Percentiles rank a stretch among this genome's conserved stretches.
Evolutionary conservation across 805 yeast species (phyloP).

Genomic region (Starmerella cellae): DNA sequence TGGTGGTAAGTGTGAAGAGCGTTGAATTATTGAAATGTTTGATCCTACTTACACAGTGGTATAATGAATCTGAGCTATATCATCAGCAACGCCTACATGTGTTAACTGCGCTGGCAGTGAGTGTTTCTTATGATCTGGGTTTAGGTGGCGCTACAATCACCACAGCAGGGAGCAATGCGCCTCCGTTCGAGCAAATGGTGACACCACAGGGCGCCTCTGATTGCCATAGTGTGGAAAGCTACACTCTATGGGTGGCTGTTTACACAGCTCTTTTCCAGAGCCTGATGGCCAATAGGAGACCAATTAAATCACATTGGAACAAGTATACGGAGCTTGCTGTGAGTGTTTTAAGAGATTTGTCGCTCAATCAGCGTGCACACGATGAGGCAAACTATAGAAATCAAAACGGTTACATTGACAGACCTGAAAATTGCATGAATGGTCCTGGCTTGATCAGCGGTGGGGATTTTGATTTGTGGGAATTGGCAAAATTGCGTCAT

Average conservation of each 20-base stretch:
- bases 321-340: slow-evolving; percentile 53
- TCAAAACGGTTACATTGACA: not conserved
- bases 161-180: slow-evolving; percentile 20
- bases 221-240: slow-evolving; percentile 34
- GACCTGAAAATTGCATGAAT: not conserved
- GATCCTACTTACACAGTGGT: slow-evolving; percentile 58
- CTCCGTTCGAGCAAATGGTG: slow-evolving; percentile 24
- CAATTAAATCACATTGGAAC: slow-evolving; percentile 35
- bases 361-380: not conserved
- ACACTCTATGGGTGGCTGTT: slow-evolving; percentile 33
- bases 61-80: slow-evolving; percentile 69
- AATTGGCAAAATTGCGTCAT: slow-evolving; percentile 45
- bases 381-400: not conserved
- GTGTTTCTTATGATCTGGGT: slow-evolving; percentile 66
- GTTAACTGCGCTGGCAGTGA: slow-evolving; percentile 48
- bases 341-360: slow-evolving; percentile 27
- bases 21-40: slow-evolving; percentile 53
- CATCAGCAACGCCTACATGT: slow-evolving; percentile 67
- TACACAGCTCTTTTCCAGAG: slow-evolving; percentile 16
- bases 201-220: slow-evolving; percentile 32
- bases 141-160: slow-evolving; percentile 34
- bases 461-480: slow-evolving; percentile 16
- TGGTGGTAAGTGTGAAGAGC: slow-evolving; percentile 58
- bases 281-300: slow-evolving; percentile 49
- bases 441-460: not conserved